These are phyloP conservation scores for Sphagnum tenellum DNA, from an alignment of 225 moss, liverwort and hornwort species.

Conservation along the genomic window DNA sequence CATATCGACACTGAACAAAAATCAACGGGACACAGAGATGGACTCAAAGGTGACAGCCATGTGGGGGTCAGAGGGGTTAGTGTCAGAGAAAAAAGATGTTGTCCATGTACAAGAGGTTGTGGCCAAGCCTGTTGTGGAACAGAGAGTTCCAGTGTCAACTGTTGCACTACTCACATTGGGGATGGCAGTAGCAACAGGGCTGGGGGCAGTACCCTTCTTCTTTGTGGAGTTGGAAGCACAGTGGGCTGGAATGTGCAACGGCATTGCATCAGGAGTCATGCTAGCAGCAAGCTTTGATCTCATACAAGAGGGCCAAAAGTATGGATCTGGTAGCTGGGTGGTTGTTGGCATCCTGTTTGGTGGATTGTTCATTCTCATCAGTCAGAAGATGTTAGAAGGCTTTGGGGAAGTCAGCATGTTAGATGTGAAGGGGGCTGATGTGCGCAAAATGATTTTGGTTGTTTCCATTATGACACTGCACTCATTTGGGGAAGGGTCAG, in stretches of 20 bases:
- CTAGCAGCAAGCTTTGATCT: conserved; percentile 98
- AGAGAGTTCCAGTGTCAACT: conserved; percentile 57
- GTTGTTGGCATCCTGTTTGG: conserved; percentile 78
- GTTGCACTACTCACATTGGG: conserved; percentile 75
- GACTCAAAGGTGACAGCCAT: neutral
- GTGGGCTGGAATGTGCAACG: conserved; percentile 93
- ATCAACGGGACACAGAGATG: too few relatives aligned
- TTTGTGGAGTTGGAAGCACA: conserved; percentile 82
- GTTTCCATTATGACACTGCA: conserved; percentile 95
- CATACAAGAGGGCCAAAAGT: conserved; percentile 86
- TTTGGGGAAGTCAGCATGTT: conserved; percentile 91
- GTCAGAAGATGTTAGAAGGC: conserved; percentile 62
- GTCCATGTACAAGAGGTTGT: conserved; percentile 9
- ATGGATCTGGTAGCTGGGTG: conserved; percentile 89
- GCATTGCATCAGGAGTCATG: conserved; percentile 94
- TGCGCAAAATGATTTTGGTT: conserved; percentile 82
- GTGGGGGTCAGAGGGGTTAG: neutral
- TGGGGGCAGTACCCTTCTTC: conserved; percentile 87
- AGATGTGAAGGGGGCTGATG: conserved; percentile 83
- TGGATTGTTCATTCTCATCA: conserved; percentile 71
- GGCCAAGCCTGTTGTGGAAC: conserved; percentile 9
- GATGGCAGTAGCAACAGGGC: conserved; percentile 88
- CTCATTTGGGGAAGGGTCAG: conserved; percentile 93
- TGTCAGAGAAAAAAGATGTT: too few relatives aligned
- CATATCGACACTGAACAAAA: neutral